Evolutionary conservation across 1,284 basidiomycete genomes (phyloP), one percentile per base, ranked within the genome.

Genomic region (Cerrena zonata): DNA sequence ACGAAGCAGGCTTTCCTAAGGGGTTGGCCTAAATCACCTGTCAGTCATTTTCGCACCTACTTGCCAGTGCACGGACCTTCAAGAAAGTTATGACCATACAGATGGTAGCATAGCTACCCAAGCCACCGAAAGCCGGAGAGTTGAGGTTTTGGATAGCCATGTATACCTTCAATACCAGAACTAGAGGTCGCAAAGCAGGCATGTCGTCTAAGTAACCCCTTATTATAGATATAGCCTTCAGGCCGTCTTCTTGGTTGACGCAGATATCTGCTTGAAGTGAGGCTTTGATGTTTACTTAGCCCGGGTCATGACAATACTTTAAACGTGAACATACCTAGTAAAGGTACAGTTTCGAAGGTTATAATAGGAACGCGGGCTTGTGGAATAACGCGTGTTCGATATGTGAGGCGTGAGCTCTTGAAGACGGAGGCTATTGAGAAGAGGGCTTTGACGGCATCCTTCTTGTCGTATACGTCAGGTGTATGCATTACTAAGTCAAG

Each of bases 81-180:
- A 93, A 69, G 61, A 91, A 91, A 55, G 75, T 83, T 55, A 91
- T 79, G 44, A 81, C 82, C 62, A 91, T 70, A 57, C 82, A 82
- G 39, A 84, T 84, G 48, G 87, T 73, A 7, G 80, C 79, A 68
- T 90, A 92, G 65, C 84, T 86, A 21, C 88, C 84, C 7, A 92
- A 63, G 0, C 89, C 88, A 15, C 82, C 79, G 4, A 76, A 78
- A 44, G 80, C 82, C 2, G 91, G 84, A 59, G 88, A 83, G 62
- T 87, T 86, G 66, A 92, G 78, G 4, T 73, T 73, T 46, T 82
- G 68, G 56, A 84, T 80, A 19, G 73, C 71, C 26, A 92, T 71
- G 56, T 89, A 84, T 2, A 75, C 74, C 66, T 92, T 93, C 57
- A 88, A 65, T n/a, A 84, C 74, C 46, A 91, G 66, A 1, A 86